Conservation (phyloP, 2,329 filamentous ascomycete genomes). For the Colletotrichum abscissum region DNA sequence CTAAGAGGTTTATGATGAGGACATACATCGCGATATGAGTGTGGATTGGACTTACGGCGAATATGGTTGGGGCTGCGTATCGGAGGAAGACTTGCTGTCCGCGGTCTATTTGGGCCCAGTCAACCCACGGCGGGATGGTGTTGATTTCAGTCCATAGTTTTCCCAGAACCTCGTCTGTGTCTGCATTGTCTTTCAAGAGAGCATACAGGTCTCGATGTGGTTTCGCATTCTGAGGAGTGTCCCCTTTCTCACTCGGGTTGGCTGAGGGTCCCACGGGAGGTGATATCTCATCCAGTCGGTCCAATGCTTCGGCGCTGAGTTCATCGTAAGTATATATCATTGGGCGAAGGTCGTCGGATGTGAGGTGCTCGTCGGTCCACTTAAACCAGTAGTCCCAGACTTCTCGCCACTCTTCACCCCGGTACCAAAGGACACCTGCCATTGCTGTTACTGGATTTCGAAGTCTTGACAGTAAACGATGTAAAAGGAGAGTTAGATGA, state of each 20-base stretch:
- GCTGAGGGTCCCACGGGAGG: conserved; percentile 47
- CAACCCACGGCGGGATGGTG: conserved; percentile 78
- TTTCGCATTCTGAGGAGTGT: conserved; percentile 45
- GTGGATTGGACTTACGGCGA: conserved; percentile 52
- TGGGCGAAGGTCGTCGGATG: conserved; percentile 66
- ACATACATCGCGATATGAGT: no score
- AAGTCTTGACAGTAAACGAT: neutral
- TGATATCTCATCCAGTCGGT: conserved; percentile 71
- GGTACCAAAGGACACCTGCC: conserved; percentile 31
- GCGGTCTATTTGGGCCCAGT: conserved; percentile 79
- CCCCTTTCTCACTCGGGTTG: conserved; percentile 46
- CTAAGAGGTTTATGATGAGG: no score
- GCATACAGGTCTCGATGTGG: conserved; percentile 69
- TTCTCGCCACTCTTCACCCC: conserved; percentile 36
- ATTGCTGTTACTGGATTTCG: neutral
- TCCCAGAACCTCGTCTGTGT: conserved; percentile 63
- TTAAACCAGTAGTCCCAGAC: conserved; percentile 76
- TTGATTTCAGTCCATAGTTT: conserved; percentile 79
- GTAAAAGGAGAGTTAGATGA: neutral
- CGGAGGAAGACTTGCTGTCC: conserved; percentile 84
- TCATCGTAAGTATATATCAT: conserved; percentile 76
- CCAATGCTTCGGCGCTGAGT: conserved; percentile 73
- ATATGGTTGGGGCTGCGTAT: conserved; percentile 76
- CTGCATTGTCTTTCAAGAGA: conserved; percentile 68
- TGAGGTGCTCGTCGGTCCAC: conserved; percentile 74